Conservation (phyloP, 1,284 basidiomycete species). For the Malassezia sympodialis region DNA sequence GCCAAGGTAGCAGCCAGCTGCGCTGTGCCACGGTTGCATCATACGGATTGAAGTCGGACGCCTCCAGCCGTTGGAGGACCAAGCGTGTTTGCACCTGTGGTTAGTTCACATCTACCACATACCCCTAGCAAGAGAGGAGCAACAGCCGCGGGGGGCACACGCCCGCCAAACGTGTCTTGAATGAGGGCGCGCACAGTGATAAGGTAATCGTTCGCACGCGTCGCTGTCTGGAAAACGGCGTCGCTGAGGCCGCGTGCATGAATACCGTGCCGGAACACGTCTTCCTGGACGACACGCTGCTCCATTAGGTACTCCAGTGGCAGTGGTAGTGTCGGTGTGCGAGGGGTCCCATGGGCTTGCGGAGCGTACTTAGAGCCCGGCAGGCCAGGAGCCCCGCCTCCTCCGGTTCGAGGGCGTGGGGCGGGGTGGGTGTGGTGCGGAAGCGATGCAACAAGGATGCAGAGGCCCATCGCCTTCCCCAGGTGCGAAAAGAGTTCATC, state of each 20-base stretch:
- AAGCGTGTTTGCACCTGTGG: constrained; percentile 62
- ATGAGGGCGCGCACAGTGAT: constrained; percentile 71
- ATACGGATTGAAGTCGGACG: constrained; percentile 72
- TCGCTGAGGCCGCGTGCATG: constrained; percentile 58
- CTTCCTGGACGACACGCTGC: constrained; percentile 72
- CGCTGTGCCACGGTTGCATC: constrained; percentile 59
- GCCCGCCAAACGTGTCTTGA: constrained; percentile 55
- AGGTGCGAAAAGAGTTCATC: constrained; percentile 46
- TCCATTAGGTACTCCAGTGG: constrained; percentile 73
- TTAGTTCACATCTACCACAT: constrained; percentile 37
- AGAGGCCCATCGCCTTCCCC: constrained; percentile 42
- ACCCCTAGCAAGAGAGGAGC: constrained; percentile 71
- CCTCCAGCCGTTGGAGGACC: constrained; percentile 66
- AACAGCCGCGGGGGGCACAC: constrained; percentile 59
- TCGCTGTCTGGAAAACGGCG: constrained; percentile 79
- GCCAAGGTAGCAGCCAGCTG: constrained; percentile 77
- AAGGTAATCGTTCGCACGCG: constrained; percentile 78
- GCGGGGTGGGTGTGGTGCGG: constrained; percentile 40
- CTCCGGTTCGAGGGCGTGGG: constrained; percentile 22
- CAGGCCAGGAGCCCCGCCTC: constrained; percentile 1
- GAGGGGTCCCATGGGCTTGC: constrained; percentile 8
- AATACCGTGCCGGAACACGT: constrained; percentile 65
- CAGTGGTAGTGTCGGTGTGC: constrained; percentile 56
- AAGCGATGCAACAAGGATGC: constrained; percentile 27
- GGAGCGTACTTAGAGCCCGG: constrained; percentile 12